Conservation (phyloP, 108 stramenopile species). For the Cylindrotheca closterium region DNA sequence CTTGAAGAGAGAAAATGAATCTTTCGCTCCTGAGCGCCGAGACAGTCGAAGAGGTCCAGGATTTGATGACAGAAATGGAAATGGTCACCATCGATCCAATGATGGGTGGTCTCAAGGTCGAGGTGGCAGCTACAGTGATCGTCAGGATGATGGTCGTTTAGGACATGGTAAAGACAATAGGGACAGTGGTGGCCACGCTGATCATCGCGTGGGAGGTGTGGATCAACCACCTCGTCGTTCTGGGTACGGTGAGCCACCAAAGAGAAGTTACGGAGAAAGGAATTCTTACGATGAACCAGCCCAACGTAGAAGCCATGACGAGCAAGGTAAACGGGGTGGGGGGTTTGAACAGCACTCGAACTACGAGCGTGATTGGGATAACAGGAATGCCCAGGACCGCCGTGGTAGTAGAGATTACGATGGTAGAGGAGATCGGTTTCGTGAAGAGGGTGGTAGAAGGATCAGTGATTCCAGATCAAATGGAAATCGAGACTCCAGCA, state of each 20-base stretch:
- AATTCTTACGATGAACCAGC: constrained; percentile 5
- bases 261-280: constrained; percentile 13
- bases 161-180: constrained; percentile 5
- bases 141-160: constrained; percentile 16
- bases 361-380: constrained; percentile 8
- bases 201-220: constrained; percentile 2
- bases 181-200: constrained; percentile 16
- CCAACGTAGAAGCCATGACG: constrained; percentile 8
- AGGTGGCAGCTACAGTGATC: constrained; percentile 1
- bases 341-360: constrained; percentile 10
- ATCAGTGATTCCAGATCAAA: no score
- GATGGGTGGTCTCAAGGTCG: constrained; percentile 1
- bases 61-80: constrained; percentile 4
- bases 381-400: constrained; percentile 13
- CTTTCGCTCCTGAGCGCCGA: constrained; percentile 17
- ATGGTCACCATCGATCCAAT: neutral
- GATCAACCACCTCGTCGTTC: constrained; percentile 4
- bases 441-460: constrained; percentile 27
- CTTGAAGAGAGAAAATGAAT: neutral
- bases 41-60: constrained; percentile 15
- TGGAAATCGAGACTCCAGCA: neutral
- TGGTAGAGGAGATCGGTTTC: constrained; percentile 30
- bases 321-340: constrained; percentile 4
- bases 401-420: constrained; percentile 2
- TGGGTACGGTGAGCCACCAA: constrained; percentile 11